Evolutionary conservation across 208 protist species (phyloP).

Genomic region (Tritrichomonas foetus): DNA sequence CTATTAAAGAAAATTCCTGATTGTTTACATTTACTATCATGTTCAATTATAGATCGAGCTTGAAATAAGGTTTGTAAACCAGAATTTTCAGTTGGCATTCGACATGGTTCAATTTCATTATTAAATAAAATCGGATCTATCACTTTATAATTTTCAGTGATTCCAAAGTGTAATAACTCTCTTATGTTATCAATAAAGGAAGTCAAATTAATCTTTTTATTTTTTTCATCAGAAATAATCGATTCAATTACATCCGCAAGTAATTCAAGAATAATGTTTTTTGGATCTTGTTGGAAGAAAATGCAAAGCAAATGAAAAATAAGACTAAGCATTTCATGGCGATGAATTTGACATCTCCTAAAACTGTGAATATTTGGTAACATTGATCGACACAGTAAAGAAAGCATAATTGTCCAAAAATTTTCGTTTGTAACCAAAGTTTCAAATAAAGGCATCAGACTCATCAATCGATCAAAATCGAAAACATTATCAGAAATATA

Average conservation of each 20-base stretch:
- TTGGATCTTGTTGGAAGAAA: not conserved
- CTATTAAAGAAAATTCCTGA: not conserved
- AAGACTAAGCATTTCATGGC: not conserved
- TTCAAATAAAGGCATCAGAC: not conserved
- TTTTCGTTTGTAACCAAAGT: not conserved
- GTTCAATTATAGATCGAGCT: not conserved
- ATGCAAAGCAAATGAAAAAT: not conserved
- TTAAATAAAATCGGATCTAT: not conserved
- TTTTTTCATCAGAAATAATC: not conserved
- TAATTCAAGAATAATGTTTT: not conserved
- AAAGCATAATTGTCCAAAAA: not conserved
- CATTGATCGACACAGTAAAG: not conserved
- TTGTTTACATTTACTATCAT: not conserved
- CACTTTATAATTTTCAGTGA: not conserved
- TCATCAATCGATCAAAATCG: not conserved
- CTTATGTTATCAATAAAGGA: no score
- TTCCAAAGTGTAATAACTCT: no score
- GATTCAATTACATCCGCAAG: not conserved
- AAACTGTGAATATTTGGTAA: not conserved
- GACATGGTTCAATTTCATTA: not conserved
- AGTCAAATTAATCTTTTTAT: not conserved
- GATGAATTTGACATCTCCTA: not conserved
- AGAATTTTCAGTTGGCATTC: not conserved
- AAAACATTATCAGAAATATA: not conserved
- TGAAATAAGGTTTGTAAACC: no score